Base-by-base conservation (phyloP, 805 yeast genomes). In the Henningerozyma blattae region DNA sequence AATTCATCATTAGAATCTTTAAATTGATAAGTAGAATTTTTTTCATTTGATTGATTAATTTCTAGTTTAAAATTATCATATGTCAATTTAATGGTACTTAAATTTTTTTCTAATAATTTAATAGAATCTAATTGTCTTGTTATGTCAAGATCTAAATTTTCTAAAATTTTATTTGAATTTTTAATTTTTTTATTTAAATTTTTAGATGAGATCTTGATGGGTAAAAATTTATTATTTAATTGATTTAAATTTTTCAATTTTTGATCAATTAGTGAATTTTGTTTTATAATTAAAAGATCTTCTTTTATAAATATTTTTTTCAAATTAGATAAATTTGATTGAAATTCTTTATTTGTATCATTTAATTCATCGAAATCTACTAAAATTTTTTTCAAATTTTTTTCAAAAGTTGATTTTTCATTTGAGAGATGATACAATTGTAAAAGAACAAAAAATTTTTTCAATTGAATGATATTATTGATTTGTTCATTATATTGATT, bases 381-480 rank as follows among this genome's bases (percentile, higher is more conserved):
- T 33, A 52, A 47, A 1, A 58, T 46, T 3, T 45, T 46, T 20
- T 42, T 39, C 19, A 58, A 35, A 19, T 55, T 46, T 6, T 47
- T 47, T 4, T 35, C 35, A 12, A 57, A 33, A 2, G 37, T 33
- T 2, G 48, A 38, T 34, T 52, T 58, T 32, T 52, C 53, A 15
- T 54, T 46, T 44, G 74, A 73, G 46, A 75, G 62, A 47, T 79
- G 83, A 47, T 64, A 80, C 10, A 86, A 55, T 43, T 75, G 72
- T 66, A 81, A 75, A 22, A 87, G 51, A 28, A 76, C 69, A 18
- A 67, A 69, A 9, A 61, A 51, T 29, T 65, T 60, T n/a, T 71
- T 63, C 16, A 71, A 45, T 8, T 65, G 55, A 9, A 61, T 55
- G 43, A 68, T 71, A 42, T 73, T 74, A 2, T 53, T 54, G 5